Evolutionary conservation across 2,329 filamentous ascomycete genomes (phyloP).

Genomic region (Falciphora oryzae): DNA sequence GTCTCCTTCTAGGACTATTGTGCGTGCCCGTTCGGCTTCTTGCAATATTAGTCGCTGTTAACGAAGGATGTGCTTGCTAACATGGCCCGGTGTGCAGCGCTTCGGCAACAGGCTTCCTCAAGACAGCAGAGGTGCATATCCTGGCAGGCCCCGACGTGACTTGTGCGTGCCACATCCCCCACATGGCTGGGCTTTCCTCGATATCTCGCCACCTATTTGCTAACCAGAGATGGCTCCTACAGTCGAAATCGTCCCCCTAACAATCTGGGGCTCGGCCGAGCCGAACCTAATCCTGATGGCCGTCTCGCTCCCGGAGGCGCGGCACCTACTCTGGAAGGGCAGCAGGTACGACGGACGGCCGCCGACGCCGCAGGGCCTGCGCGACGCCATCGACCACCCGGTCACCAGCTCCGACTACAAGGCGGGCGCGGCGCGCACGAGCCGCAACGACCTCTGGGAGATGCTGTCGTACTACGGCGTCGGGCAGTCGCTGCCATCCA

Average conservation of each 20-base stretch:
- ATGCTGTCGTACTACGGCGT: not conserved
- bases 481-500: not conserved
- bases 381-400: slow-evolving; percentile 3
- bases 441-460: not conserved
- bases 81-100: not conserved
- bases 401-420: not conserved
- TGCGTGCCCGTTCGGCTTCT: not conserved
- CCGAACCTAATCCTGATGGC: slow-evolving; percentile 4
- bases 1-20: slow-evolving; percentile 1
- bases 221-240: not conserved
- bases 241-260: not conserved
- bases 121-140: slow-evolving; percentile 4
- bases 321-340: not conserved
- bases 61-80: not conserved
- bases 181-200: no score
- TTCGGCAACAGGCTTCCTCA: slow-evolving; percentile 3
- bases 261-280: slow-evolving; percentile 4
- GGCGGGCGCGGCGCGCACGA: not conserved
- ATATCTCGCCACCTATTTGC: not conserved
- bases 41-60: no score
- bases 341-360: not conserved
- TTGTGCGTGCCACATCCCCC: not conserved
- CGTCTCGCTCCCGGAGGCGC: not conserved
- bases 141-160: not conserved
- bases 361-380: slow-evolving; percentile 3